A percentile compares a stretch with the other conserved stretches of the same genome.
These are phyloP conservation scores for Rhodotorula sphaerocarpa DNA, from an alignment of 768 basidiomycete species.

Conservation along the genomic window DNA sequence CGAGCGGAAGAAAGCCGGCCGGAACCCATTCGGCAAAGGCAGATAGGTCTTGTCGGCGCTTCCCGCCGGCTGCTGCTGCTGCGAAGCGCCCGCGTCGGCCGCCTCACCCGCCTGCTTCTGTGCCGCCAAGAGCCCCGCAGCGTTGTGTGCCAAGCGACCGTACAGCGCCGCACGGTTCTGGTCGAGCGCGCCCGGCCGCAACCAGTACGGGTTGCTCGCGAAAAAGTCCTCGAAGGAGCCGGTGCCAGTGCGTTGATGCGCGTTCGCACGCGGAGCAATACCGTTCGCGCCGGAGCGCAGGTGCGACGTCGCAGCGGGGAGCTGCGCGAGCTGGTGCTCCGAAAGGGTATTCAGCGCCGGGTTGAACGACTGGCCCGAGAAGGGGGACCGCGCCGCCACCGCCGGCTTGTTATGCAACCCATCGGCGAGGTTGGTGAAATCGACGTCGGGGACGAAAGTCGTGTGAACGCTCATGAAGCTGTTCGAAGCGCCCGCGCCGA, in stretches of 20 bases:
- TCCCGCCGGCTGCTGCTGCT: background rate
- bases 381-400: background rate
- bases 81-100: background rate
- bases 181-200: slow-evolving; percentile 29
- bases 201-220: slow-evolving; percentile 37
- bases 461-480: slow-evolving; percentile 30
- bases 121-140: slow-evolving; percentile 25
- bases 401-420: slow-evolving; percentile 7
- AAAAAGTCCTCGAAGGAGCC: slow-evolving; percentile 34
- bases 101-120: slow-evolving; percentile 5
- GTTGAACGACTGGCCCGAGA: slow-evolving; percentile 29
- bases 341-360: slow-evolving; percentile 30
- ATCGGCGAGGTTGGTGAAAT: slow-evolving; percentile 10
- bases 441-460: slow-evolving; percentile 30
- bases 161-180: slow-evolving; percentile 37
- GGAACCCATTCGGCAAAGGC: slow-evolving; percentile 22
- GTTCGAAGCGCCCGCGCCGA: slow-evolving; percentile 14
- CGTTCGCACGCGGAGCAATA: background rate
- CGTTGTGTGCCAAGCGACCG: slow-evolving; percentile 39
- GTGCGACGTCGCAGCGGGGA: slow-evolving; percentile 35
- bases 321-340: slow-evolving; percentile 9
- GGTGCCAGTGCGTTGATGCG: background rate
- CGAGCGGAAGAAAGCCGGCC: slow-evolving; percentile 36
- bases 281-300: slow-evolving; percentile 21
- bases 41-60: background rate